Evolutionary conservation across 352 stramenopile species (phyloP).

Genomic region (Aphanomyces stellatus): DNA sequence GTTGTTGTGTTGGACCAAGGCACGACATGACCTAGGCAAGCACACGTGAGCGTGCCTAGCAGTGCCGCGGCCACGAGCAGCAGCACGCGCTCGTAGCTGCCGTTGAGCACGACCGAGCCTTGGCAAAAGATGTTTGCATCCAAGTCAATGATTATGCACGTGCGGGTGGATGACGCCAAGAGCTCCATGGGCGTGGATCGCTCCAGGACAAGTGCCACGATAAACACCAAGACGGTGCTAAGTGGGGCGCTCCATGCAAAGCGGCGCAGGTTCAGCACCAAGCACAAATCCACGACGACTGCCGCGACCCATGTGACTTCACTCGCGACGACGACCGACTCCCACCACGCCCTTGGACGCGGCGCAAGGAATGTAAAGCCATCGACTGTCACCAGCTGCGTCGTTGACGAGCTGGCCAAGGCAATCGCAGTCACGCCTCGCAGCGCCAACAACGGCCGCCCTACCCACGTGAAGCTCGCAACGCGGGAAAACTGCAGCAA

Average conservation of each 20-base stretch:
- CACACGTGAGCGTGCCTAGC: too few species aligned
- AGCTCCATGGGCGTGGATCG: not conserved
- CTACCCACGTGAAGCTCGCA: not conserved
- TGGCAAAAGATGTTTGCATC: not conserved
- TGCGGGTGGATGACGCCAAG: too few species aligned
- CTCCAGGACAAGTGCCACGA: not conserved
- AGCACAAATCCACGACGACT: not conserved
- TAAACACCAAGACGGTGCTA: not conserved
- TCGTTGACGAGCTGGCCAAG: not conserved
- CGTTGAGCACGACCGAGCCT: not conserved
- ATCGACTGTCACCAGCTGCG: not conserved
- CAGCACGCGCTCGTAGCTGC: not conserved
- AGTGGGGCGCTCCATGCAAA: not conserved
- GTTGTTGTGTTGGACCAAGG: not conserved
- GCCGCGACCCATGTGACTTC: not conserved
- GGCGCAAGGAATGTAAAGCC: not conserved
- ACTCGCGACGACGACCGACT: not conserved
- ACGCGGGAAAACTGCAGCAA: constrained; percentile 1
- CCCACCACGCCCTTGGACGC: not conserved
- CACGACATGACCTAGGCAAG: not conserved
- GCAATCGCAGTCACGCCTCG: not conserved
- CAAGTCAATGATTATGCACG: not conserved
- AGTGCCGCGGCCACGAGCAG: too few species aligned
- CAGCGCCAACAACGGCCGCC: not conserved
- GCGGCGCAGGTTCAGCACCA: not conserved